Conservation (phyloP, 192 early-diverging fungal genomes). For the Backusella macrospora region DNA sequence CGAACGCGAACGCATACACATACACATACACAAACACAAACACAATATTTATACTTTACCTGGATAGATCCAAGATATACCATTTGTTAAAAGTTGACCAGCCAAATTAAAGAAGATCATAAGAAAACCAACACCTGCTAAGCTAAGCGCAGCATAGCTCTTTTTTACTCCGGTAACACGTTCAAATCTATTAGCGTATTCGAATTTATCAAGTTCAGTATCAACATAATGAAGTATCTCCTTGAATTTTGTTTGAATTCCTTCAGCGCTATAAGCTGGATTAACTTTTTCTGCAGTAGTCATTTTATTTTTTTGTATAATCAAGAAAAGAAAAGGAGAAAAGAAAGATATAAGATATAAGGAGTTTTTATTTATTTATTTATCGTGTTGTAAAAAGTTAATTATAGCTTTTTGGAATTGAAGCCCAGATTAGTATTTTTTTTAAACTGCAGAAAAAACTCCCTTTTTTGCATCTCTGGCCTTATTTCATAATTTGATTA, state of each 20-base stretch:
- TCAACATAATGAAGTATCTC: conserved; percentile 51
- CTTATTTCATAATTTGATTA: too few relatives aligned
- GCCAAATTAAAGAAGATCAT: conserved; percentile 92
- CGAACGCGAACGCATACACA: not conserved
- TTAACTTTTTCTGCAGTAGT: conserved; percentile 25
- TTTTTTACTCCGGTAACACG: conserved; percentile 81
- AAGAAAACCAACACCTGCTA: conserved; percentile 60
- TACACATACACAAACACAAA: not conserved
- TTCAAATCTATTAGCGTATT: conserved; percentile 71
- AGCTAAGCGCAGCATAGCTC: conserved; percentile 74
- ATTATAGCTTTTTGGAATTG: conserved; percentile 12
- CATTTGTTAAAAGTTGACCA: conserved; percentile 74
- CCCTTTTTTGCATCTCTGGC: not conserved
- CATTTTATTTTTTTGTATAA: conserved; percentile 20
- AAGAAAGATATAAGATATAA: not conserved
- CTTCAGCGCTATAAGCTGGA: conserved; percentile 23
- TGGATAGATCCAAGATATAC: conserved; percentile 34
- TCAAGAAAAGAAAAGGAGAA: not conserved
- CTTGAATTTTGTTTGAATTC: conserved; percentile 22
- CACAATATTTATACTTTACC: conserved; percentile 19
- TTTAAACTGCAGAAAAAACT: conserved; percentile 5
- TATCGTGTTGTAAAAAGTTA: conserved; percentile 7
- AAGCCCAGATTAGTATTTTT: not conserved
- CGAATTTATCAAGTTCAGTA: conserved; percentile 70
- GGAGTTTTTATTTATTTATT: too few relatives aligned